Conservation (phyloP, 306 rosid species). For the Nissolia schottii region DNA sequence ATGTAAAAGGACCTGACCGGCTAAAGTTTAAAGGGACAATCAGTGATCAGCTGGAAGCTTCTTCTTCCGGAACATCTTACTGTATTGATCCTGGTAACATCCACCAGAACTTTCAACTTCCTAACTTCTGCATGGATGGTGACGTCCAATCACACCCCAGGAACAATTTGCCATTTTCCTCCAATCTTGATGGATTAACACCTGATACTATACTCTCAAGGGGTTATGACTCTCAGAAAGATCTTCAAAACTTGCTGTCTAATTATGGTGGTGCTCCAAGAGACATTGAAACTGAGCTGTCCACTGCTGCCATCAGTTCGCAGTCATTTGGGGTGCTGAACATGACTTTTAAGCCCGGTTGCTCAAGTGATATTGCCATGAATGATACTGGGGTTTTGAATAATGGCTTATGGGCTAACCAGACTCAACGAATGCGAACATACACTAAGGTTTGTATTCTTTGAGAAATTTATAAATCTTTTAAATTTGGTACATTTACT, state of each 20-base stretch:
- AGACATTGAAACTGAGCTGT: conserved; percentile 86
- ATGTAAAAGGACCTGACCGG: conserved; percentile 66
- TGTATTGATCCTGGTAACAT: conserved; percentile 76
- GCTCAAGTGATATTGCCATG: conserved; percentile 75
- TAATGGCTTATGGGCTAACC: conserved; percentile 79
- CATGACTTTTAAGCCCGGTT: conserved; percentile 75
- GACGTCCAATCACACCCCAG: conserved; percentile 79
- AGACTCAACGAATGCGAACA: conserved; percentile 82
- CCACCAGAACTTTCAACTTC: conserved; percentile 71
- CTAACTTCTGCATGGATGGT: conserved; percentile 74
- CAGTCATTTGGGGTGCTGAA: conserved; percentile 87
- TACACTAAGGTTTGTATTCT: conserved; percentile 72
- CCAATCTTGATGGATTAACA: conserved; percentile 68
- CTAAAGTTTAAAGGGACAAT: conserved; percentile 60
- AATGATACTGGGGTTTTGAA: conserved; percentile 72
- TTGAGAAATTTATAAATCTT: not conserved
- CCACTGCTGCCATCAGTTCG: conserved; percentile 76
- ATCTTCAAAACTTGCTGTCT: conserved; percentile 85
- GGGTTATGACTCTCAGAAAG: conserved; percentile 86
- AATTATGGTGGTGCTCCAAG: conserved; percentile 81
- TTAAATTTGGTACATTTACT: not conserved
- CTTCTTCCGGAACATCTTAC: conserved; percentile 89
- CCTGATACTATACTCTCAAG: conserved; percentile 88
- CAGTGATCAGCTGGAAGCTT: conserved; percentile 79
- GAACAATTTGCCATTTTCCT: conserved; percentile 54